A percentile compares a stretch with the other conserved stretches of the same genome.
Evolutionary conservation across 139 green algal species (phyloP).

Genomic region (Zygnema circumcarinatum): DNA sequence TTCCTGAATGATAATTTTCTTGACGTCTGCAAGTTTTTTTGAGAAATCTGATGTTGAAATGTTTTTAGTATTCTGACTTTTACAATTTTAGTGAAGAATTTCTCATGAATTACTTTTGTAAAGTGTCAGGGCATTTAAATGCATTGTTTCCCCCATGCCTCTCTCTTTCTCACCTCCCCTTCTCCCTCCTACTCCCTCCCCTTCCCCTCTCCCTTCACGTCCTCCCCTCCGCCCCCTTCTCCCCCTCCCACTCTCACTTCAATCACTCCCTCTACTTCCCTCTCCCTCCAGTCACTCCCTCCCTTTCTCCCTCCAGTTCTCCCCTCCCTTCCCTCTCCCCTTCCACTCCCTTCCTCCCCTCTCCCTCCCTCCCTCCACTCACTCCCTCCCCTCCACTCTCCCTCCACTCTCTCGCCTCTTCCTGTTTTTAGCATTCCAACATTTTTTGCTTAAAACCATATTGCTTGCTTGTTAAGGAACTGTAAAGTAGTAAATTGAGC

Average conservation of each 20-base stretch:
- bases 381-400: neutral
- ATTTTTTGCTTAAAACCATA: too few species aligned
- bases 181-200: neutral
- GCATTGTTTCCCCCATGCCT: conserved; percentile 21
- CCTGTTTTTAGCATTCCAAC: too few species aligned
- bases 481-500: too few species aligned
- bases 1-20: too few species aligned
- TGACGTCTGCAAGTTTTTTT: conserved; percentile 13
- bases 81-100: too few species aligned
- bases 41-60: conserved; percentile 14
- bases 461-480: too few species aligned
- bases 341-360: neutral
- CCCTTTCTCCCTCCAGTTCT: neutral
- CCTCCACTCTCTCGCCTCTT: neutral
- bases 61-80: too few species aligned
- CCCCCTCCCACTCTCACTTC: neutral
- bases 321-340: neutral
- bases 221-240: neutral
- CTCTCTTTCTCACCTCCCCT: neutral
- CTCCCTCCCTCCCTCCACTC: neutral
- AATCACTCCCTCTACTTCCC: neutral
- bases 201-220: neutral
- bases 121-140: too few species aligned
- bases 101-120: too few species aligned
- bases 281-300: neutral